phyloP scores from a whole-genome alignment of 2,329 filamentous ascomycete genomes.

The Trichoderma sp. region DNA sequence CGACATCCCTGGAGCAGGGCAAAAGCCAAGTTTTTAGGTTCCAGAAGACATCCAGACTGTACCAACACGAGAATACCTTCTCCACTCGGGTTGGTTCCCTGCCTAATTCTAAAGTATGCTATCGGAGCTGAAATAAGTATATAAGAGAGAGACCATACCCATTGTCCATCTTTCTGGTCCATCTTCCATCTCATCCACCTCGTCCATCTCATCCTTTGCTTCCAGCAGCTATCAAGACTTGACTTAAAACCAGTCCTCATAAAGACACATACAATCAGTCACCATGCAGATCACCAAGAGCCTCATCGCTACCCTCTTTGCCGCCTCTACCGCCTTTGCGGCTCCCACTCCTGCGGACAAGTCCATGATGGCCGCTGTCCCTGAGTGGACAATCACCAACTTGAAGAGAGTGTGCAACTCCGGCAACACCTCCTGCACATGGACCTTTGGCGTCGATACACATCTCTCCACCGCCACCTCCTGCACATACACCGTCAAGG shows the following conservation, averaged over 20 bases:
- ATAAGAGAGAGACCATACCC: neutral
- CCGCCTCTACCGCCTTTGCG: constrained; percentile 37
- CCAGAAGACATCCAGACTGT: neutral
- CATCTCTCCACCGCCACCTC: constrained; percentile 31
- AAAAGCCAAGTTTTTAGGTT: neutral
- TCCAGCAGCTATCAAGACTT: neutral
- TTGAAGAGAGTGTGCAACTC: constrained; percentile 42
- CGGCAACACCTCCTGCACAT: constrained; percentile 42
- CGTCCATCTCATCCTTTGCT: neutral
- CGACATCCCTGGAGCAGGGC: neutral
- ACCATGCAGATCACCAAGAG: constrained; percentile 46
- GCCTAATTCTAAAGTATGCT: too few relatives aligned
- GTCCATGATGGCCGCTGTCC: constrained; percentile 41
- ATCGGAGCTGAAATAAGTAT: neutral
- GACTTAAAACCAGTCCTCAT: neutral
- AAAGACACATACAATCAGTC: constrained; percentile 21
- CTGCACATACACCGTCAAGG: constrained; percentile 42
- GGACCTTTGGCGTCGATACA: constrained; percentile 45
- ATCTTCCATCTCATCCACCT: neutral
- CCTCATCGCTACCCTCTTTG: constrained; percentile 37
- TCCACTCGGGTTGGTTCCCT: neutral
- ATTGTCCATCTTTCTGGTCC: neutral
- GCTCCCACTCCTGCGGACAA: constrained; percentile 34
- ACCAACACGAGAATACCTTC: neutral
- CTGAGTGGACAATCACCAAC: constrained; percentile 44